phyloP scores from a whole-genome alignment of 768 basidiomycete genomes.

The Rhodotorula toruloides region DNA sequence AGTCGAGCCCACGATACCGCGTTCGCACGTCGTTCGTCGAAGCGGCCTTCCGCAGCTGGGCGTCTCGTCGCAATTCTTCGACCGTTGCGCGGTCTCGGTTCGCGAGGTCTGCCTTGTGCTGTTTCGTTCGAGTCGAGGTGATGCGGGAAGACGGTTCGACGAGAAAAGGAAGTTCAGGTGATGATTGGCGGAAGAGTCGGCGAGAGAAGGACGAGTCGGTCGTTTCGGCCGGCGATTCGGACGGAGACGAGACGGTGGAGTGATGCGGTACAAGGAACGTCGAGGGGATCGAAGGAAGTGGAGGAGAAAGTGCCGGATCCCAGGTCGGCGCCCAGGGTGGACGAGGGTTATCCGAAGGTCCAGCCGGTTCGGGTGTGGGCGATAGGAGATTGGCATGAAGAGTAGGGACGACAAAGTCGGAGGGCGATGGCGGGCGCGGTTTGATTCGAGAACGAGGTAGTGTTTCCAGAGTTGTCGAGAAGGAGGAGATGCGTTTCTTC shows the following conservation, averaged over 20 bases:
- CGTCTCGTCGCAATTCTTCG: neutral
- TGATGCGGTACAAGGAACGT: neutral
- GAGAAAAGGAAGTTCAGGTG: no score
- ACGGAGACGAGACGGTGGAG: neutral
- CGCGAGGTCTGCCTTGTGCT: neutral
- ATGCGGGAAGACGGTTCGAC: no score
- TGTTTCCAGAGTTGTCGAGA: neutral
- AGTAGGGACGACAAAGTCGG: neutral
- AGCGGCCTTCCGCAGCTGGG: neutral
- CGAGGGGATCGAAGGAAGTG: neutral
- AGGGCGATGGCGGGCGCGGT: neutral
- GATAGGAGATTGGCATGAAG: neutral
- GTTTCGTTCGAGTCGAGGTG: neutral
- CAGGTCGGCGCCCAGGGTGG: neutral
- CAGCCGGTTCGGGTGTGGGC: neutral
- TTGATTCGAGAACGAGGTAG: no score
- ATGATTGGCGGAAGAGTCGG: no score
- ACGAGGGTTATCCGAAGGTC: neutral
- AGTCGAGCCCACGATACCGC: neutral
- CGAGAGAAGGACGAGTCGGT: neutral
- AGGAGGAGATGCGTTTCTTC: neutral
- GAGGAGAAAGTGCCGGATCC: neutral
- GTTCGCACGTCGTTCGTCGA: neutral
- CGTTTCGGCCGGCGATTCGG: neutral
- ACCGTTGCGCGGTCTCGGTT: neutral